These are phyloP conservation scores for Pelargonium fulgidum DNA, from an alignment of 441 rosid genomes.

Conservation along the genomic window DNA sequence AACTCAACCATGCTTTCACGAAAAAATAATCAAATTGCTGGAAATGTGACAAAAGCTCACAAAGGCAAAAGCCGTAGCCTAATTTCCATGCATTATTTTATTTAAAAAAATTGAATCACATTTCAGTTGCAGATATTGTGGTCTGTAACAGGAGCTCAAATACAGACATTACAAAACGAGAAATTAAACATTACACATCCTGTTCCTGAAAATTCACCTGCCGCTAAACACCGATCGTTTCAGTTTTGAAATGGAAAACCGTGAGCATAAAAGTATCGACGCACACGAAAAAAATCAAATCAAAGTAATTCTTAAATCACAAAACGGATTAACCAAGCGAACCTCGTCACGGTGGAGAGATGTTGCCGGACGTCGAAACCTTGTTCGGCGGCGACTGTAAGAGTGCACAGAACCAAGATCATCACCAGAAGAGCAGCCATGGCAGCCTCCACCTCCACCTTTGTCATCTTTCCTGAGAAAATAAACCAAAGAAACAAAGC, in stretches of 20 bases:
- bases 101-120: not conserved
- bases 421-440: constrained; percentile 30
- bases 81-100: not conserved
- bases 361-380: constrained; percentile 69
- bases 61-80: no score
- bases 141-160: not conserved
- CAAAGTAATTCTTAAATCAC: not conserved
- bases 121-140: not conserved
- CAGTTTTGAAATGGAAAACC: not conserved
- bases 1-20: no score
- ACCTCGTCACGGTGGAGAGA: constrained; percentile 77
- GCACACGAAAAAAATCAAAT: constrained; percentile 3
- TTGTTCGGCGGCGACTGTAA: constrained; percentile 28
- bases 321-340: not conserved
- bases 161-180: not conserved
- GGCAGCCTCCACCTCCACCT: constrained; percentile 16
- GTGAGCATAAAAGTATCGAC: not conserved
- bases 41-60: no score
- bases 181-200: not conserved
- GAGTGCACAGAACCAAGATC: constrained; percentile 22
- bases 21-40: no score
- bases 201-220: not conserved
- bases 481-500: not conserved
- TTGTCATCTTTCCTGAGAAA: not conserved
- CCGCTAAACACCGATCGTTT: not conserved